phyloP scores from a whole-genome alignment of 345 rosid genomes.

The Reutealis trisperma region DNA sequence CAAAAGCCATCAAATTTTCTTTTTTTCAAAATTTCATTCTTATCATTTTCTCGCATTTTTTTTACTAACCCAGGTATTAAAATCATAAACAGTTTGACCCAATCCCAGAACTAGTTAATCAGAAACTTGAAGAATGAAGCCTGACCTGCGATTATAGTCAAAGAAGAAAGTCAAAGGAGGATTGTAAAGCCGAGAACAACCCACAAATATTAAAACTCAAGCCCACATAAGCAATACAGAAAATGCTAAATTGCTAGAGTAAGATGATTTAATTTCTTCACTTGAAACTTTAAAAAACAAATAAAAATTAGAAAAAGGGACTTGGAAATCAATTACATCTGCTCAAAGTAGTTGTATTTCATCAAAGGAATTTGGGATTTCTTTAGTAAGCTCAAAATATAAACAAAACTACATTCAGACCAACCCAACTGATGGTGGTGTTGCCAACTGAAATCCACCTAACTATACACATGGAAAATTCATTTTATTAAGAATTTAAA shows the following conservation, averaged over 20 bases:
- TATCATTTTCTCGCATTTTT: slow-evolving; percentile 3
- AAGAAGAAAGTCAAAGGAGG: slow-evolving; percentile 30
- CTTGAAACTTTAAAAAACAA: not conserved
- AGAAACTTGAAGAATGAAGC: slow-evolving; percentile 33
- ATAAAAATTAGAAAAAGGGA: not conserved
- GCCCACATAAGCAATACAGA: slow-evolving; percentile 1
- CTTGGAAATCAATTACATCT: not conserved
- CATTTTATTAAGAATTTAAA: not conserved
- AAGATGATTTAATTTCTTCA: not conserved
- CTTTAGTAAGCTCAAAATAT: not conserved
- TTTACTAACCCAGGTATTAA: not conserved
- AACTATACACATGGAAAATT: not conserved
- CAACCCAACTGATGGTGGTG: not conserved
- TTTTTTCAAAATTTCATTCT: slow-evolving; percentile 8
- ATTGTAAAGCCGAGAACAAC: slow-evolving; percentile 21
- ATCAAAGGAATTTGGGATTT: not conserved
- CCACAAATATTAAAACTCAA: slow-evolving; percentile 16
- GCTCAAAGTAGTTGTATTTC: not conserved
- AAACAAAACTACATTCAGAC: not conserved
- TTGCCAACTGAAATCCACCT: not conserved
- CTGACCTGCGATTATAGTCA: slow-evolving; percentile 44
- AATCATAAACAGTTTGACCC: slow-evolving; percentile 17
- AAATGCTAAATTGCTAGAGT: slow-evolving; percentile 11
- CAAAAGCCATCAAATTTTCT: slow-evolving; percentile 1
- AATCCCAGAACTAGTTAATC: slow-evolving; percentile 24